Conservation (phyloP, 805 yeast genomes). For the Suhomyces sp. region DNA sequence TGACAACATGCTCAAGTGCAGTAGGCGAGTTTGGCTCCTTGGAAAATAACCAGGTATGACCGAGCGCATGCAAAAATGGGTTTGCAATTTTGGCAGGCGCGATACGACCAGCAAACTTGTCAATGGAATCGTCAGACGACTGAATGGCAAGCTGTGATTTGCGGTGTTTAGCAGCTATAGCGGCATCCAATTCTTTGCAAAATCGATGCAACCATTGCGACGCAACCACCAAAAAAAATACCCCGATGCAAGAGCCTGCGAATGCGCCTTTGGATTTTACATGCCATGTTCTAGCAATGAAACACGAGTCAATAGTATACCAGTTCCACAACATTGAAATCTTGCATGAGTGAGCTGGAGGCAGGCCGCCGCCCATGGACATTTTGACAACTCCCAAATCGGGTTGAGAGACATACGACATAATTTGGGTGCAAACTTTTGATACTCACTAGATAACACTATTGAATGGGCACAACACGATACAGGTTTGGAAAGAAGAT, state of each 20-base stretch:
- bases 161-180: constrained; percentile 23
- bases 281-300: constrained; percentile 63
- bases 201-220: constrained; percentile 57
- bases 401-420: background rate
- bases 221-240: constrained; percentile 54
- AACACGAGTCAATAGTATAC: constrained; percentile 66
- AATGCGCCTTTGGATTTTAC: constrained; percentile 55
- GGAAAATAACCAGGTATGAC: constrained; percentile 33
- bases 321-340: constrained; percentile 70
- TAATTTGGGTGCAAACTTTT: background rate
- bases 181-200: constrained; percentile 49
- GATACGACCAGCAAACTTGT: background rate
- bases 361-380: constrained; percentile 9
- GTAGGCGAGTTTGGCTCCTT: constrained; percentile 35
- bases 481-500: no score
- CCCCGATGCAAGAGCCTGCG: constrained; percentile 76
- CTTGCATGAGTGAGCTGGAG: constrained; percentile 21
- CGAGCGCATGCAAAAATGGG: constrained; percentile 24
- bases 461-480: no score
- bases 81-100: constrained; percentile 7
- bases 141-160: background rate
- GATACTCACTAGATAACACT: no score
- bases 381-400: constrained; percentile 1
- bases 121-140: background rate
- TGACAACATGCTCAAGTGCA: constrained; percentile 48